Conservation (phyloP, 345 rosid species). For the Rhodomyrtus tomentosa region DNA sequence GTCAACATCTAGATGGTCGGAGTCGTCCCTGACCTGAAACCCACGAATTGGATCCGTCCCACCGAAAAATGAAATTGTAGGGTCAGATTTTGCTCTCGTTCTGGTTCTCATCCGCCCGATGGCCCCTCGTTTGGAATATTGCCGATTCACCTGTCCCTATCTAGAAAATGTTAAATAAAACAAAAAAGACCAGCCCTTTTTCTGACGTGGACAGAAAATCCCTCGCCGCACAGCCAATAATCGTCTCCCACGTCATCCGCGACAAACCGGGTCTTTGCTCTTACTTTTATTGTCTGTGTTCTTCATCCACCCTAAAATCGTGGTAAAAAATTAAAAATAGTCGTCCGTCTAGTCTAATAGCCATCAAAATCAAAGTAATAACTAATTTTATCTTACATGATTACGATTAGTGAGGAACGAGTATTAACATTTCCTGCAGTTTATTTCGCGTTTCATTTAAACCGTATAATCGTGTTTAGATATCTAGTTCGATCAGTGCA, state of each 20-base stretch:
- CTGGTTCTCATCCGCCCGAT: neutral
- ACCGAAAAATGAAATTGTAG: neutral
- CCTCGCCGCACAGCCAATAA: neutral
- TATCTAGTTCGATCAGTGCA: too few relatives aligned
- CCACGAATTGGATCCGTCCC: neutral
- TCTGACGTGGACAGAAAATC: constrained; percentile 10
- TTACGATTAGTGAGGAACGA: too few relatives aligned
- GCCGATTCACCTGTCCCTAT: constrained; percentile 7
- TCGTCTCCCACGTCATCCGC: constrained; percentile 2
- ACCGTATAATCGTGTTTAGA: too few relatives aligned
- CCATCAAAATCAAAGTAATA: neutral
- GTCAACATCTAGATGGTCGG: neutral
- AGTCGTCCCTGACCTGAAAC: neutral
- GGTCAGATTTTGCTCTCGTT: neutral
- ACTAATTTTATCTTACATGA: too few relatives aligned
- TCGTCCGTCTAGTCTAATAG: neutral
- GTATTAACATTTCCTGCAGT: too few relatives aligned
- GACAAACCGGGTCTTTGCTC: neutral
- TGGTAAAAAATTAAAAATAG: too few relatives aligned
- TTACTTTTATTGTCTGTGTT: neutral
- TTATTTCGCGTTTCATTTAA: too few relatives aligned
- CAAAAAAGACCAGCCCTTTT: neutral
- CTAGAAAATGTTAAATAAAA: neutral
- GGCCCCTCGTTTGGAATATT: neutral
- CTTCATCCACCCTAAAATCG: neutral